Conservation (phyloP, 106 monocot genomes). For the Acorus gramineus region DNA sequence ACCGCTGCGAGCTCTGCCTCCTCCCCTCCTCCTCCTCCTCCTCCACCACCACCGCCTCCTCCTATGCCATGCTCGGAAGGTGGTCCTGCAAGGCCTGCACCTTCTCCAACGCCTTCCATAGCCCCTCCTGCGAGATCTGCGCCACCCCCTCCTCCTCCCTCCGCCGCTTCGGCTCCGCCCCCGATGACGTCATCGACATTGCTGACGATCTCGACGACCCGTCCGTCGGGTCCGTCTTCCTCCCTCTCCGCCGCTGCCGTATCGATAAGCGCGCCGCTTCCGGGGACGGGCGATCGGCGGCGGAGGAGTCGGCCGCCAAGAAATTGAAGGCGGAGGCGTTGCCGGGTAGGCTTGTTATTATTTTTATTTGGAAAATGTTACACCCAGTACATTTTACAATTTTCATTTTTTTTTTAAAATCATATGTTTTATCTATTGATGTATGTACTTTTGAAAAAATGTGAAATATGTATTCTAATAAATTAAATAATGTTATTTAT, state of each 20-base stretch:
- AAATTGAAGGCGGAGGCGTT: constrained; percentile 1
- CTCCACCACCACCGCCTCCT: constrained; percentile 12
- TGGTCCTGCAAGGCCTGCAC: constrained; percentile 29
- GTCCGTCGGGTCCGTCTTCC: constrained; percentile 52
- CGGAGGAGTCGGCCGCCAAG: not conserved
- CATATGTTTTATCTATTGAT: no score
- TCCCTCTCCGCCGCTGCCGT: constrained; percentile 51
- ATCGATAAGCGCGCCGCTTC: constrained; percentile 23
- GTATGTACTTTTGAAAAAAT: no score
- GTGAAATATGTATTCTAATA: no score
- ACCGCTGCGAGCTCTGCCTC: constrained; percentile 54
- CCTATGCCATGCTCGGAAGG: not conserved
- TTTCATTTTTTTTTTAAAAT: no score
- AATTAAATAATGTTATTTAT: no score
- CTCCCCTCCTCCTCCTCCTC: constrained; percentile 10
- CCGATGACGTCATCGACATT: constrained; percentile 16
- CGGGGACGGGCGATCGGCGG: not conserved
- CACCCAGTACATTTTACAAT: no score
- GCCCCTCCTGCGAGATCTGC: not conserved
- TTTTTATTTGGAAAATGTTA: no score
- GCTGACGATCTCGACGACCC: constrained; percentile 38
- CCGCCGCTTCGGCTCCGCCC: constrained; percentile 7
- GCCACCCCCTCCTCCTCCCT: constrained; percentile 26
- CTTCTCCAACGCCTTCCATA: constrained; percentile 1
- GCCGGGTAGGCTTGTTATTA: not conserved